Conservation (phyloP, 345 rosid species). For the Eucalyptus pumila region DNA sequence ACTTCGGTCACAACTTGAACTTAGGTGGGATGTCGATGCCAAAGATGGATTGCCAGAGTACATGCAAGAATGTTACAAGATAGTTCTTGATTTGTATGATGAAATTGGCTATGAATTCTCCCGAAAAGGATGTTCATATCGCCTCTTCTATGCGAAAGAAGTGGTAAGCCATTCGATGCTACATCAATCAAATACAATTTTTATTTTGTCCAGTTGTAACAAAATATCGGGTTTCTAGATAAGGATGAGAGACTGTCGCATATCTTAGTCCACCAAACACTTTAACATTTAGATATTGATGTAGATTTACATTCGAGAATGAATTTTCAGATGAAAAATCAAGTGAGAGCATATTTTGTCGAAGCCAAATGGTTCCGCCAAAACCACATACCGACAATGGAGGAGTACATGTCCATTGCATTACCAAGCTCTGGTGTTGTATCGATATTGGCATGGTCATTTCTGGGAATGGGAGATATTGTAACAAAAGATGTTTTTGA, state of each 20-base stretch:
- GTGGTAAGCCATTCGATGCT: neutral
- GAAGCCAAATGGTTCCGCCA: neutral
- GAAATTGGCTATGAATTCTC: constrained; percentile 6
- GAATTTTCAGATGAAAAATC: no score
- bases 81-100: constrained; percentile 6
- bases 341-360: no score
- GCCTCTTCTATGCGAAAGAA: constrained; percentile 5
- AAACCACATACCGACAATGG: constrained; percentile 1
- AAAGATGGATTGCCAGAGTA: constrained; percentile 5
- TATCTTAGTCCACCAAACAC: no score
- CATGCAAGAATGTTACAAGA: constrained; percentile 11
- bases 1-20: neutral
- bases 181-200: neutral
- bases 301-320: neutral
- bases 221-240: neutral
- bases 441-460: no score
- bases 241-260: neutral
- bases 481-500: no score
- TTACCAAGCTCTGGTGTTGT: no score
- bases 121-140: neutral
- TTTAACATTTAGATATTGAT: neutral
- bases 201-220: neutral
- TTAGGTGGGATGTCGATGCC: constrained; percentile 6
- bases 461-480: no score
- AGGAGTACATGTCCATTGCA: no score